Percentiles rank a stretch among this genome's conserved stretches.
These are phyloP conservation scores for Colletotrichum horii DNA, from an alignment of 2,329 filamentous ascomycete species.

Conservation along the genomic window DNA sequence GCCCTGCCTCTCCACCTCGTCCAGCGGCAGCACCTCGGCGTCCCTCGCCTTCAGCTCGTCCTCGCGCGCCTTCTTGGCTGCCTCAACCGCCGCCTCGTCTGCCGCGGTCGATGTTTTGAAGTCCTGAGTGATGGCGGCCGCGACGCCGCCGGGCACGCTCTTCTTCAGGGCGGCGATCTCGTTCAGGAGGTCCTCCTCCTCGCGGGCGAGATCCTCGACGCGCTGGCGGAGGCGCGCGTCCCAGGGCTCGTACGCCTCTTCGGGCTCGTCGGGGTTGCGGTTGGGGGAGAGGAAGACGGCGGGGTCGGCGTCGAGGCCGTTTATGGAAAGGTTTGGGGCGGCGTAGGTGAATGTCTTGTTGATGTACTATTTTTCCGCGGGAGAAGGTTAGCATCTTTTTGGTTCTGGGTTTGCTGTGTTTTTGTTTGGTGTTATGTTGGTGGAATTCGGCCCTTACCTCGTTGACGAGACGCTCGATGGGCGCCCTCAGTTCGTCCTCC, in stretches of 20 bases:
- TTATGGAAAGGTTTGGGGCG: slow-evolving; percentile 65
- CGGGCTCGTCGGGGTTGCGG: slow-evolving; percentile 29
- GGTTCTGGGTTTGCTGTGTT: background rate
- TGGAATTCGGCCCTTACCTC: slow-evolving; percentile 46
- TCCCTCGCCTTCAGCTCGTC: slow-evolving; percentile 26
- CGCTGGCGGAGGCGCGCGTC: slow-evolving; percentile 62
- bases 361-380: slow-evolving; percentile 57
- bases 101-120: slow-evolving; percentile 44
- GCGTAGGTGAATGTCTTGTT: slow-evolving; percentile 63
- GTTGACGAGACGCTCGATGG: slow-evolving; percentile 65
- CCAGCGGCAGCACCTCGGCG: slow-evolving; percentile 32
- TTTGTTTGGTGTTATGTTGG: background rate
- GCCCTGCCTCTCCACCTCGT: slow-evolving; percentile 48
- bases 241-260: slow-evolving; percentile 62
- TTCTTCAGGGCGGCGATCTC: slow-evolving; percentile 67
- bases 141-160: slow-evolving; percentile 51
- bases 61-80: slow-evolving; percentile 15
- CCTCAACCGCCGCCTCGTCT: slow-evolving; percentile 49
- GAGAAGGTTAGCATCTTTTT: background rate
- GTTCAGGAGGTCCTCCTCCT: slow-evolving; percentile 68
- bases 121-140: slow-evolving; percentile 47
- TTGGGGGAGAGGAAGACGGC: slow-evolving; percentile 38
- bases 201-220: slow-evolving; percentile 64
- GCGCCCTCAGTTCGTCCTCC: slow-evolving; percentile 62
- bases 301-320: slow-evolving; percentile 59